These are phyloP conservation scores for Aspergillus ochraceoroseus DNA, from an alignment of 2,329 filamentous ascomycete species.

Conservation along the genomic window DNA sequence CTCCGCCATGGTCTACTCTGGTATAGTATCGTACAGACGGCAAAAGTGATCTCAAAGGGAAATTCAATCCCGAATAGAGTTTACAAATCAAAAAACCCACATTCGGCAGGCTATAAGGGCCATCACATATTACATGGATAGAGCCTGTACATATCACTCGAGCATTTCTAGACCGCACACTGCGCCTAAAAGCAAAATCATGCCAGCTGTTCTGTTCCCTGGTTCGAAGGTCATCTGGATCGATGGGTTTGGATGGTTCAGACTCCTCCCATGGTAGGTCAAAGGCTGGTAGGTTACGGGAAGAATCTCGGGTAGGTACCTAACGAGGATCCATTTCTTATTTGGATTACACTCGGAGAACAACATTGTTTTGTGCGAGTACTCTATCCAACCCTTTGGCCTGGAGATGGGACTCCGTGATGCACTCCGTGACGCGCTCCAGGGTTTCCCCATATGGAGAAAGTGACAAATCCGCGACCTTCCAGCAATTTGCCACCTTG, in stretches of 20 bases:
- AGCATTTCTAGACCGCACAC: background rate
- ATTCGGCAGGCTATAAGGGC: background rate
- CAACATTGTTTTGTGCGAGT: background rate
- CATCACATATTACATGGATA: background rate
- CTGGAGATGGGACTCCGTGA: background rate
- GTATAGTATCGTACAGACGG: no score
- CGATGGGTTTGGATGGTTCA: slow-evolving; percentile 8
- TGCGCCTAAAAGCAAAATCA: slow-evolving; percentile 2
- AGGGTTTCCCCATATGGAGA: slow-evolving; percentile 5
- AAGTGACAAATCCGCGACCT: slow-evolving; percentile 2
- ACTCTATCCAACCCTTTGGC: no score
- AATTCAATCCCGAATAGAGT: no score
- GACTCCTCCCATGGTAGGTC: slow-evolving; percentile 9
- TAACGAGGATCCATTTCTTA: no score
- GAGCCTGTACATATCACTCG: background rate
- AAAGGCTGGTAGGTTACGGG: slow-evolving; percentile 16
- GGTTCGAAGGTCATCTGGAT: slow-evolving; percentile 5
- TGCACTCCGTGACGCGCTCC: background rate
- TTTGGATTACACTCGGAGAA: slow-evolving; percentile 16
- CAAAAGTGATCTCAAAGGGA: no score
- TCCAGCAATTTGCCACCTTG: background rate
- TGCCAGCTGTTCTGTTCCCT: slow-evolving; percentile 12
- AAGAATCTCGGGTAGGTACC: slow-evolving; percentile 14
- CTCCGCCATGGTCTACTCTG: no score
- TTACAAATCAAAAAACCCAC: background rate